phyloP scores from a whole-genome alignment of 805 yeast genomes.

The Diddensiella caesifluorescens region DNA sequence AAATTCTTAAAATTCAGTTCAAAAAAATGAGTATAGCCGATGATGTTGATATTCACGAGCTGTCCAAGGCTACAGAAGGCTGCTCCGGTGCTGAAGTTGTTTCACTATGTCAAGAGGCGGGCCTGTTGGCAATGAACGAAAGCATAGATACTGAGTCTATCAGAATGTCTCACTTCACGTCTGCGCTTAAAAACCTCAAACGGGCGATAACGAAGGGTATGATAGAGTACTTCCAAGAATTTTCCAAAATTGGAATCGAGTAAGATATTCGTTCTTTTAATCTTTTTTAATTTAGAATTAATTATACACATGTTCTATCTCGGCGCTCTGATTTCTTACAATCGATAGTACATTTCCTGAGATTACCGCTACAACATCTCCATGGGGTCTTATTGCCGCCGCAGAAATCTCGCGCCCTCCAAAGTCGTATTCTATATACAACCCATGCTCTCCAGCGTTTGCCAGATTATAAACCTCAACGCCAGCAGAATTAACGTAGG shows the following conservation, averaged over 20 bases:
- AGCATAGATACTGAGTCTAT: slow-evolving; percentile 46
- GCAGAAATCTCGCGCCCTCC: slow-evolving; percentile 2
- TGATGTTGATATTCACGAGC: slow-evolving; percentile 43
- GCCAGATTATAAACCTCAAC: slow-evolving; percentile 12
- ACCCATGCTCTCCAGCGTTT: slow-evolving; percentile 16
- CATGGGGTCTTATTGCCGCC: neutral
- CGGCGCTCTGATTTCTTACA: neutral
- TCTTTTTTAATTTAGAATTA: no score
- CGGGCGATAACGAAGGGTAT: slow-evolving; percentile 81
- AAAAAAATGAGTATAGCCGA: slow-evolving; percentile 52
- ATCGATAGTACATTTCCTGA: neutral
- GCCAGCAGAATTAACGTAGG: slow-evolving; percentile 4
- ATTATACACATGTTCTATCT: no score
- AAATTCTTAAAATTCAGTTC: slow-evolving; percentile 69
- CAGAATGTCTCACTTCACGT: slow-evolving; percentile 59
- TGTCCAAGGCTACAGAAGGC: slow-evolving; percentile 72
- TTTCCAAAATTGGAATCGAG: slow-evolving; percentile 8
- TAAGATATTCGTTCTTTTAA: no score
- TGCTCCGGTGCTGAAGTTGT: slow-evolving; percentile 97
- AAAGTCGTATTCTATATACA: slow-evolving; percentile 3
- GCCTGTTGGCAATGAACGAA: slow-evolving; percentile 88
- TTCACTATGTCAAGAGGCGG: slow-evolving; percentile 89
- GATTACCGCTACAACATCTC: slow-evolving; percentile 1
- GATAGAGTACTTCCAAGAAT: slow-evolving; percentile 58
- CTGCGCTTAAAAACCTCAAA: slow-evolving; percentile 62